Base-by-base conservation (phyloP, 371 early-diverging fungal species). In the Mucor plumbeus region DNA sequence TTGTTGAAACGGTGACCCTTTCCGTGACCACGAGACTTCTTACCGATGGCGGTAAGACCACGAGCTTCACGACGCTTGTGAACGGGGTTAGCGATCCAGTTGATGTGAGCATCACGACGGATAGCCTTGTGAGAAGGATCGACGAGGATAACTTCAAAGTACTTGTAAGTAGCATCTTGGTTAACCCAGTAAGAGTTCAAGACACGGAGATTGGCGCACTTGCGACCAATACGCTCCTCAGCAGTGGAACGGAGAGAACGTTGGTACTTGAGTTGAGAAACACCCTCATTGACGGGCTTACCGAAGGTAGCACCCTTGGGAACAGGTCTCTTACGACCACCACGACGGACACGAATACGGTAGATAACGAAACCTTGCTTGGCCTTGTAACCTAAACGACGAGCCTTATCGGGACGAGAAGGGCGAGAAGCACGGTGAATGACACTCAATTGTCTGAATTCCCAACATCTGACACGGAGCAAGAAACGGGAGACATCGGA, bases 181-280 rank as follows among this genome's bases (percentile, higher is more conserved):
- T 97, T 97, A 65, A 99, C 92, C 99, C 99, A 98, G 94, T 99
- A 99, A 66, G 96, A 95, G 93, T 96, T 98, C 68, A 99, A 88
- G 63, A 99, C 96, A 72, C 99, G 92, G 72, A 99, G 85, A 88
- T 95, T 96, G 67, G 88, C 90, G 85, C 96, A 96, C 81, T 91
- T 92, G 82, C 94, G 91, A 68, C 98, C 99, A 61, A 97, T 97
- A 85, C 97, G 94, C 83, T 95, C 94, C 88, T 99, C 99, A 68
- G 98, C 99, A 58, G 91, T 90, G 69, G 94, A 88, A 69, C 95
- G 95, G 78, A 93, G 90, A 64, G 95, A 93, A 74, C 96, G 94
- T 82, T 95, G 90, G 87, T 90, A 93, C 91, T 99, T 99, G 80
- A 97, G 91, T 87, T 99, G 95, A 89, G 88, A 91, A 69, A 99